These are phyloP conservation scores for Cytospora mali DNA, from an alignment of 2,329 filamentous ascomycete species.

Conservation along the genomic window DNA sequence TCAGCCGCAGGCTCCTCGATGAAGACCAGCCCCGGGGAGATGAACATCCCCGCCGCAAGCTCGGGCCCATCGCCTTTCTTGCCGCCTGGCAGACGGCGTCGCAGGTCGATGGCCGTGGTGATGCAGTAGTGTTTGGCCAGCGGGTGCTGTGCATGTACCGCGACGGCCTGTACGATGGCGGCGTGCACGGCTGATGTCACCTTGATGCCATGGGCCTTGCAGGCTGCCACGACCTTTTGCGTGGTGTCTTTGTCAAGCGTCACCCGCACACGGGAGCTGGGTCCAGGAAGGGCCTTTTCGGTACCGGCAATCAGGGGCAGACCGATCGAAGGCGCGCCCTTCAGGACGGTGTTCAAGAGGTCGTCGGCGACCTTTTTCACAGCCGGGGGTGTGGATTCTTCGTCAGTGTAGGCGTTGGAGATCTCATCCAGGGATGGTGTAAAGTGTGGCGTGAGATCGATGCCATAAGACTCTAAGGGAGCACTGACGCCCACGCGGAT, in stretches of 20 bases:
- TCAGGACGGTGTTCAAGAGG: not conserved
- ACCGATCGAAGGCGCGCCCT: constrained; percentile 2
- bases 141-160: constrained; percentile 6
- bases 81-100: not conserved
- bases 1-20: constrained; percentile 1
- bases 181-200: constrained; percentile 9
- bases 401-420: constrained; percentile 1
- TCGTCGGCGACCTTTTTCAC: constrained; percentile 6
- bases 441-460: not conserved
- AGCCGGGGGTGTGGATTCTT: not conserved
- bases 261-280: not conserved
- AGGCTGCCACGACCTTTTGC: not conserved
- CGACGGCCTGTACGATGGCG: constrained; percentile 5
- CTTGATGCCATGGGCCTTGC: constrained; percentile 2
- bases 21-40: constrained; percentile 6
- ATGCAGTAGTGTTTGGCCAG: constrained; percentile 10
- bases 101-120: constrained; percentile 3
- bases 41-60: constrained; percentile 13
- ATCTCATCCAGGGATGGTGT: constrained; percentile 13
- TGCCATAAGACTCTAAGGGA: not conserved
- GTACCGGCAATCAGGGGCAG: not conserved
- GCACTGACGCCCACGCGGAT: not conserved
- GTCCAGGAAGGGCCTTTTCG: constrained; percentile 4
- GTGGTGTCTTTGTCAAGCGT: not conserved
- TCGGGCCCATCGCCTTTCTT: not conserved